Percentiles rank a stretch among this genome's conserved stretches.
Conservation (phyloP, 2,329 filamentous ascomycete species). For the Aspergillus sergii region DNA sequence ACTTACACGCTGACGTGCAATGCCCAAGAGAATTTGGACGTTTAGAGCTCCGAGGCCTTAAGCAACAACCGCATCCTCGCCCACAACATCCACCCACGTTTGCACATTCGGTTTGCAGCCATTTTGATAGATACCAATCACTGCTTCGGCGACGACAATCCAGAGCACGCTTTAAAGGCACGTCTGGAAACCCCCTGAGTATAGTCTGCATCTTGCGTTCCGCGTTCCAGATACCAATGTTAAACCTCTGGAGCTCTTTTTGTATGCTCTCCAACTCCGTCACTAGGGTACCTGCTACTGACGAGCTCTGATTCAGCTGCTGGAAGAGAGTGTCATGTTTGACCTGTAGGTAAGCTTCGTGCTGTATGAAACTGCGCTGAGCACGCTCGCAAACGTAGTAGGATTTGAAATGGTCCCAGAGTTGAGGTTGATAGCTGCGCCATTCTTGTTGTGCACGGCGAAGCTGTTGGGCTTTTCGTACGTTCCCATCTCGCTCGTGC, state of each 20-base stretch:
- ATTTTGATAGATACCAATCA: not conserved
- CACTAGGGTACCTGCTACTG: not conserved
- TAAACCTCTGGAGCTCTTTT: rapidly evolving
- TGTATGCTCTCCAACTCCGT: not conserved
- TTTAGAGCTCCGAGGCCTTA: not conserved
- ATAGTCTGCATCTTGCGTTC: not conserved
- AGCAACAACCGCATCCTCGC: not conserved
- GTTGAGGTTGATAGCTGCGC: not conserved
- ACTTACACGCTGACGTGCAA: not conserved
- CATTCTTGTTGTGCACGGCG: too few relatives aligned
- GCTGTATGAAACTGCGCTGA: rapidly evolving
- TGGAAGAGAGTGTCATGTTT: not conserved
- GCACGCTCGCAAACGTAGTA: not conserved
- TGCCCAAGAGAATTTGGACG: not conserved
- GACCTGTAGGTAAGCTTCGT: rapidly evolving
- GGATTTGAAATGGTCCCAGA: not conserved
- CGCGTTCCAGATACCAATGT: not conserved
- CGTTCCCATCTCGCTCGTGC: too few relatives aligned
- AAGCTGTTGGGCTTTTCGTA: too few relatives aligned
- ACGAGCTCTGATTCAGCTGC: rapidly evolving
- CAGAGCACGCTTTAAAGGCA: not conserved
- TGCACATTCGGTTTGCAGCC: not conserved
- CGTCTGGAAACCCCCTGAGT: not conserved
- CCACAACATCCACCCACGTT: not conserved
- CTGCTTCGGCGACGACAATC: not conserved